Percentiles rank a stretch among this genome's conserved stretches.
Evolutionary conservation across 176 grass and related monocot species (phyloP).

Genomic region (Rhynchospora breviuscula): DNA sequence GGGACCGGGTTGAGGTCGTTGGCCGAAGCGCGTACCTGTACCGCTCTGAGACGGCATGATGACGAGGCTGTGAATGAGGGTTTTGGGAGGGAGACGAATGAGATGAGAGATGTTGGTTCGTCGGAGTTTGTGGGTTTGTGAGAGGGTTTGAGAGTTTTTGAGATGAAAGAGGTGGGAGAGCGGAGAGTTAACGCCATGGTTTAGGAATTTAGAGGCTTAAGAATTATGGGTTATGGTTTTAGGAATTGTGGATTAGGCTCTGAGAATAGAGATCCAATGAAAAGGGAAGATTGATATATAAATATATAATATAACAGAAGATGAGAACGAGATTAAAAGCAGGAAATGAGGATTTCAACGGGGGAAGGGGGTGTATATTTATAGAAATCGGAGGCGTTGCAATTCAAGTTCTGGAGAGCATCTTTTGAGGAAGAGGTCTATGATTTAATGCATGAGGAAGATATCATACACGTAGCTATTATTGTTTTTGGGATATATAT

Average conservation of each 20-base stretch:
- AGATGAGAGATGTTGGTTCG: constrained; percentile 25
- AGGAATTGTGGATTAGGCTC: not conserved
- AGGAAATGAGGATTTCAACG: not conserved
- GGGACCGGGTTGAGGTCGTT: constrained; percentile 14
- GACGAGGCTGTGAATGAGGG: constrained; percentile 25
- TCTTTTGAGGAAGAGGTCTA: not conserved
- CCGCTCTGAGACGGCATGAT: constrained; percentile 16
- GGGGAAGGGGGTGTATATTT: constrained; percentile 26
- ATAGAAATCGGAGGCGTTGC: constrained; percentile 7
- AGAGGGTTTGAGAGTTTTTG: constrained; percentile 4
- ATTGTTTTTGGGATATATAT: no score
- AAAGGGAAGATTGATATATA: not conserved
- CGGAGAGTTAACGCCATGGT: constrained; percentile 67
- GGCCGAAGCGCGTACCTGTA: not conserved
- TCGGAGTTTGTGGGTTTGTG: not conserved
- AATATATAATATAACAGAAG: no score
- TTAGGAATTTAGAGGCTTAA: not conserved
- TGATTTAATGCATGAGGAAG: constrained; percentile 12
- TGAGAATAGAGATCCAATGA: not conserved
- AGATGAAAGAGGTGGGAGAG: constrained; percentile 46
- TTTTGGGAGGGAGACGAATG: constrained; percentile 41
- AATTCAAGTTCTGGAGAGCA: not conserved
- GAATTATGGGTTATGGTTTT: not conserved
- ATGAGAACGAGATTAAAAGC: constrained; percentile 4
- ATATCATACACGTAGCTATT: not conserved